Percentiles rank a stretch among this genome's conserved stretches.
Evolutionary conservation across 352 stramenopile species (phyloP).

Genomic region (Pythium phragmiticola): DNA sequence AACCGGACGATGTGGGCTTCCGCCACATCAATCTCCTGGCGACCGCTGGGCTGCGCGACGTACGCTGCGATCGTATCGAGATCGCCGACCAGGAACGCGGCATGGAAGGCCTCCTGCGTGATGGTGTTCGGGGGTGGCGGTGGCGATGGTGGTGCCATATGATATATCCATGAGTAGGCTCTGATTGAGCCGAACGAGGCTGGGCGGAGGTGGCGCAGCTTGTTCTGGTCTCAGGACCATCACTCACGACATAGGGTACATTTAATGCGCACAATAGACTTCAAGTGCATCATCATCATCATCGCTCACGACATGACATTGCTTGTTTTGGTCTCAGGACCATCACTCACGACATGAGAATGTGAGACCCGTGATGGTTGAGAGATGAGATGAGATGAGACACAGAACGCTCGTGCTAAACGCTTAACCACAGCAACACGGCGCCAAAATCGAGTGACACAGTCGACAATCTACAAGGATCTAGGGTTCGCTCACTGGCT

Average conservation of each 20-base stretch:
- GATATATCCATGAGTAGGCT: too few species aligned
- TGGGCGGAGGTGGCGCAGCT: too few species aligned
- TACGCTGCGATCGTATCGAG: not conserved
- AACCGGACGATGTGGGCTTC: too few species aligned
- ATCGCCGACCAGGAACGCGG: not conserved
- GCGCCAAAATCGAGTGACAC: too few species aligned
- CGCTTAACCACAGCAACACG: not conserved
- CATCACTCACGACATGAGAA: not conserved
- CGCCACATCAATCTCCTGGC: too few species aligned
- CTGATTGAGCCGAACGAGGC: too few species aligned
- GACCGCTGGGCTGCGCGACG: too few species aligned
- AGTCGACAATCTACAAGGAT: too few species aligned
- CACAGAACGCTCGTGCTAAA: not conserved
- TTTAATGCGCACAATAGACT: too few species aligned
- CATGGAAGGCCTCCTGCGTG: not conserved
- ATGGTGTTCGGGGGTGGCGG: too few species aligned
- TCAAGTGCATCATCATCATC: too few species aligned
- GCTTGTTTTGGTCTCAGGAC: not conserved
- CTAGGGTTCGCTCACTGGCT: not conserved
- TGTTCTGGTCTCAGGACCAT: not conserved
- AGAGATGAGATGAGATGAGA: not conserved
- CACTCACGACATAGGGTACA: not conserved
- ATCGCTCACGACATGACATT: not conserved
- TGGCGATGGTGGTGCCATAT: too few species aligned
- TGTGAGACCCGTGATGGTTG: not conserved